A percentile compares a stretch with the other conserved stretches of the same genome.
These are phyloP conservation scores for Ceratocystis huliohia DNA, from an alignment of 2,329 filamentous ascomycete species.

Conservation along the genomic window DNA sequence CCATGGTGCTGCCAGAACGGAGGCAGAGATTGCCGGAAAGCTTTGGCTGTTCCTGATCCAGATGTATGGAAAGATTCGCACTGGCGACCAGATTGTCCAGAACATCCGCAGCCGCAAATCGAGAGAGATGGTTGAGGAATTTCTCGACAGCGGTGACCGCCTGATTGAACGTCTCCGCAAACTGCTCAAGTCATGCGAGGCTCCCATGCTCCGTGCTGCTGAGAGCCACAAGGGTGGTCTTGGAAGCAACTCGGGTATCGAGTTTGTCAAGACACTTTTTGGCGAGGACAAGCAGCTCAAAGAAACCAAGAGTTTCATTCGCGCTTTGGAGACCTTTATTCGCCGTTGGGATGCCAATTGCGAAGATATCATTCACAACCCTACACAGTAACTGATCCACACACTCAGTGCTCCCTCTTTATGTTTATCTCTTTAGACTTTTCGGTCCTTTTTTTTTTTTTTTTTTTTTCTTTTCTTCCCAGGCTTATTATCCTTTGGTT, in stretches of 20 bases:
- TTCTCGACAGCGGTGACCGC: conserved; percentile 77
- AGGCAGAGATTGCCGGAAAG: conserved; percentile 84
- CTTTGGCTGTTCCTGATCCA: conserved; percentile 93
- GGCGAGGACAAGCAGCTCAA: conserved; percentile 80
- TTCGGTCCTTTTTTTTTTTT: neutral
- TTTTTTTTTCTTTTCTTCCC: conserved; percentile 5
- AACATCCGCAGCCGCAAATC: conserved; percentile 62
- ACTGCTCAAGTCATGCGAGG: conserved; percentile 81
- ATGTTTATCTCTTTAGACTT: neutral
- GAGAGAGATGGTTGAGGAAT: conserved; percentile 73
- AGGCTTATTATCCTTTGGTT: neutral
- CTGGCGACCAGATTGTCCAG: conserved; percentile 64
- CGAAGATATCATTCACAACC: conserved; percentile 65
- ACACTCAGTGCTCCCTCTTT: conserved; percentile 13
- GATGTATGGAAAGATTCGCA: conserved; percentile 84
- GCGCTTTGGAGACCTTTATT: conserved; percentile 74
- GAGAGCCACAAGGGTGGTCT: conserved; percentile 63
- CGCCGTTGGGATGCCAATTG: conserved; percentile 93
- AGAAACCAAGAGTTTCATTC: conserved; percentile 87
- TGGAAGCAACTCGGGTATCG: conserved; percentile 81
- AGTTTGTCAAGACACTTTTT: conserved; percentile 94
- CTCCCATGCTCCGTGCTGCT: conserved; percentile 84
- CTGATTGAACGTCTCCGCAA: conserved; percentile 74
- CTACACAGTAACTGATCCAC: conserved; percentile 36
- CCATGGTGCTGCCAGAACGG: conserved; percentile 66